Percentiles rank a stretch among this genome's conserved stretches.
Conservation (phyloP, 1,284 basidiomycete species). For the Malassezia sp. region DNA sequence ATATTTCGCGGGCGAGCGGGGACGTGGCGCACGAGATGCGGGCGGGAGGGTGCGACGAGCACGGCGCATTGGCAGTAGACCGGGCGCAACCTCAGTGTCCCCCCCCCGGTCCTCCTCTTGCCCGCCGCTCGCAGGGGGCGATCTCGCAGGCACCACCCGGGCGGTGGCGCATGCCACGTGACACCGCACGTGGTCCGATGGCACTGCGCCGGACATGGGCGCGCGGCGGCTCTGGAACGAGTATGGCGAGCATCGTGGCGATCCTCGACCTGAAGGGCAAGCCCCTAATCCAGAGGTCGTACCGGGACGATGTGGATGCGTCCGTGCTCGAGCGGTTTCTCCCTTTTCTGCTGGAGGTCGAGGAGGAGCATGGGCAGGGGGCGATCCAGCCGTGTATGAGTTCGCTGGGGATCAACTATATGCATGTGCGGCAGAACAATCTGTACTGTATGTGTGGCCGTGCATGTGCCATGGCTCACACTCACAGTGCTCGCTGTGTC, state of each 20-base stretch:
- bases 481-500: conserved; percentile 83
- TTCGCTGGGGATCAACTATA: conserved; percentile 64
- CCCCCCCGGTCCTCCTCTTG: too few relatives aligned
- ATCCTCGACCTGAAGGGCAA: conserved; percentile 98
- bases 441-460: conserved; percentile 66
- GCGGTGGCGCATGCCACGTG: neutral
- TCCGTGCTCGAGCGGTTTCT: conserved; percentile 86
- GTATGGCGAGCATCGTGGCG: conserved; percentile 56
- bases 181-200: conserved; percentile 2
- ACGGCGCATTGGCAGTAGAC: too few relatives aligned
- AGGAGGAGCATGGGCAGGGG: conserved; percentile 81
- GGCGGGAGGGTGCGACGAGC: too few relatives aligned
- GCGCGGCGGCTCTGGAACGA: neutral
- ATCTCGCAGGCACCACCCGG: neutral
- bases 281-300: conserved; percentile 91
- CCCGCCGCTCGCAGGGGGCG: neutral
- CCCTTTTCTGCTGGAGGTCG: conserved; percentile 85
- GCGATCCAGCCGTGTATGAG: conserved; percentile 77
- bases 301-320: conserved; percentile 85
- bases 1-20: too few relatives aligned
- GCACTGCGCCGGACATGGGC: neutral
- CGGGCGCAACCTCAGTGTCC: too few relatives aligned
- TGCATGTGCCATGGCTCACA: conserved; percentile 3
- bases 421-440: conserved; percentile 97
- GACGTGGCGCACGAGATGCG: too few relatives aligned